phyloP scores from a whole-genome alignment of 1,284 basidiomycete species.

The Leucoagaricus sp. region DNA sequence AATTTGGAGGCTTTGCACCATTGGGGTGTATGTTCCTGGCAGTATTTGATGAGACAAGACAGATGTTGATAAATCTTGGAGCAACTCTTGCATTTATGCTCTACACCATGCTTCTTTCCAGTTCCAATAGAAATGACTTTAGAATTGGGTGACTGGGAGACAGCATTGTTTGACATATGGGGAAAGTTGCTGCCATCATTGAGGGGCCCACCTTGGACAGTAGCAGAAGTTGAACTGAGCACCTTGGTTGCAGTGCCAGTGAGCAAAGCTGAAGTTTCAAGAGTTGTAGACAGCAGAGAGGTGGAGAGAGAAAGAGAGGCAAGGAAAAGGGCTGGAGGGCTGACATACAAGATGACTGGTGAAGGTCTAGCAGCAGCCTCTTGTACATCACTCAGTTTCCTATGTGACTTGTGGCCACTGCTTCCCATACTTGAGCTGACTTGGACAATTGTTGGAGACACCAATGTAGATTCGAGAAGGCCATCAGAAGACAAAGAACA shows the following conservation, averaged over 20 bases:
- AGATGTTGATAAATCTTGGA: constrained; percentile 95
- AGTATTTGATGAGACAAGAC: constrained; percentile 93
- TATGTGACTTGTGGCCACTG: constrained; percentile 59
- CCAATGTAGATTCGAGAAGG: constrained; percentile 18
- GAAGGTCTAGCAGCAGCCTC: constrained; percentile 71
- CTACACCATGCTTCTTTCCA: constrained; percentile 76
- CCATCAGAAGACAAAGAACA: constrained; percentile 17
- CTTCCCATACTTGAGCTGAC: constrained; percentile 31
- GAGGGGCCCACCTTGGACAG: constrained; percentile 12
- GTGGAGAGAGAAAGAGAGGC: constrained; percentile 56
- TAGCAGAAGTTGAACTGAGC: constrained; percentile 18
- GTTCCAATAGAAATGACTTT: constrained; percentile 46
- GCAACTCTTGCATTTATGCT: constrained; percentile 92
- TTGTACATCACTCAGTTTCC: constrained; percentile 72
- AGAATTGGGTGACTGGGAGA: constrained; percentile 25
- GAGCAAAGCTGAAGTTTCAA: constrained; percentile 32
- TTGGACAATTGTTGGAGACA: constrained; percentile 16
- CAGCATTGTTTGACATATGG: constrained; percentile 11
- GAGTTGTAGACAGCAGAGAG: constrained; percentile 39
- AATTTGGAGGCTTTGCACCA: constrained; percentile 97
- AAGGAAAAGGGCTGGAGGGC: constrained; percentile 45
- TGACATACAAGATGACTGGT: constrained; percentile 41
- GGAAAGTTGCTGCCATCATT: constrained; percentile 24
- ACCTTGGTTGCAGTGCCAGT: constrained; percentile 22
- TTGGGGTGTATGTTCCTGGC: constrained; percentile 97